Evolutionary conservation across 164 flowering plant genomes (phyloP).

Genomic region (Vitis vinifera): ASM3070453v1 NC_081815.1:18866501-18867000

Average conservation of each 20-base stretch:
- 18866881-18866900: too few species aligned
- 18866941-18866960: too few species aligned
- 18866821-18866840: slow-evolving; percentile 21
- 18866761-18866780: slow-evolving; percentile 22
- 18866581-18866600: not conserved
- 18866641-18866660: not conserved
- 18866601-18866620: slow-evolving; percentile 5
- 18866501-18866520: slow-evolving; percentile 30
- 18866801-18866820: slow-evolving; percentile 3
- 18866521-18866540: slow-evolving; percentile 27
- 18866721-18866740: slow-evolving; percentile 19
- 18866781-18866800: slow-evolving; percentile 6
- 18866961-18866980: too few species aligned
- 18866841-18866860: slow-evolving; percentile 23
- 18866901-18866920: too few species aligned
- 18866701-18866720: slow-evolving; percentile 18
- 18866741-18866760: slow-evolving; percentile 28
- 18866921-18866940: too few species aligned
- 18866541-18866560: slow-evolving; percentile 26
- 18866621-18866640: not conserved
- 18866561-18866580: slow-evolving; percentile 20
- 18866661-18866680: not conserved
- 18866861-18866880: too few species aligned
- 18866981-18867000: too few species aligned
- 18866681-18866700: slow-evolving; percentile 6